phyloP scores from a whole-genome alignment of 2,329 filamentous ascomycete genomes.

The Fonsecaea nubica region DNA sequence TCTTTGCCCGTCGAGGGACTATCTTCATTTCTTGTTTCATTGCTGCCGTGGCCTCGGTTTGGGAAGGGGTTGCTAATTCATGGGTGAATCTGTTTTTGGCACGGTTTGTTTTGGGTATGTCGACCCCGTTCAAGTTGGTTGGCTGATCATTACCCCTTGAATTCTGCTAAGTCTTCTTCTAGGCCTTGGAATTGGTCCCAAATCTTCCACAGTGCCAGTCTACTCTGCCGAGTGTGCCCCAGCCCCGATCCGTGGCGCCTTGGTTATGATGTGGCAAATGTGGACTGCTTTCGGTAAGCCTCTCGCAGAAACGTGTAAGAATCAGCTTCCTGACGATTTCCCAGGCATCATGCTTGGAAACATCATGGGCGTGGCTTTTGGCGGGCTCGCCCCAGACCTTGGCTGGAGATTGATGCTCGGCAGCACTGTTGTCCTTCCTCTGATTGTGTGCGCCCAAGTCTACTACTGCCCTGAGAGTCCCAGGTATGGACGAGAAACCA shows the following conservation, averaged over 20 bases:
- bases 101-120: constrained; percentile 48
- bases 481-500: constrained; percentile 46
- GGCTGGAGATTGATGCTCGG: constrained; percentile 74
- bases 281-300: constrained; percentile 51
- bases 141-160: not conserved
- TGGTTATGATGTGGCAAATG: constrained; percentile 62
- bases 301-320: not conserved
- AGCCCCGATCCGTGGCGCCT: constrained; percentile 56
- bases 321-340: not conserved
- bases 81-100: constrained; percentile 53
- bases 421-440: constrained; percentile 67
- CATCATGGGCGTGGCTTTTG: constrained; percentile 57
- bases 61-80: constrained; percentile 50
- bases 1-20: constrained; percentile 54
- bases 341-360: constrained; percentile 53
- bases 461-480: constrained; percentile 68
- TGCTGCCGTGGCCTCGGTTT: constrained; percentile 51
- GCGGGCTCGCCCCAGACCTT: constrained; percentile 54
- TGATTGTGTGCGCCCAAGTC: constrained; percentile 65
- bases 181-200: constrained; percentile 52
- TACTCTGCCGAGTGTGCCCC: constrained; percentile 58
- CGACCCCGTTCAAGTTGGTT: not conserved
- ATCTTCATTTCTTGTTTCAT: constrained; percentile 53
- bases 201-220: constrained; percentile 55
- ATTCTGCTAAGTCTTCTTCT: not conserved